Percentiles rank a stretch among this genome's conserved stretches.
These are phyloP conservation scores for Penstemon eatonii DNA, from an alignment of 257 asterid species.

Conservation along the genomic window DNA sequence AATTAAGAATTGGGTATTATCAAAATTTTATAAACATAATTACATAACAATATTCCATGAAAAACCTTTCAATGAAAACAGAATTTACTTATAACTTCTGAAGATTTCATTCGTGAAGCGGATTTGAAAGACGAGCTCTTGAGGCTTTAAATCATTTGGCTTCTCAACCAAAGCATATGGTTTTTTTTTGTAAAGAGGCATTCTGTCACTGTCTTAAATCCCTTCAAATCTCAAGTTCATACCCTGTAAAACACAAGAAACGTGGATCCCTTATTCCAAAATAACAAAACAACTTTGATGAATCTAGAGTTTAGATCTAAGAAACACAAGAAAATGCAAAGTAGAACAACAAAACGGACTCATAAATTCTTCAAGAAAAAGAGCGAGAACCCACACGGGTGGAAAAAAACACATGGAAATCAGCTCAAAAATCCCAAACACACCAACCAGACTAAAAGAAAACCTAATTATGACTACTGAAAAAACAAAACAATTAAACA, in stretches of 20 bases:
- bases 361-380: constrained; percentile 16
- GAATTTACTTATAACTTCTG: constrained; percentile 64
- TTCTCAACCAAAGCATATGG: constrained; percentile 59
- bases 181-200: constrained; percentile 83
- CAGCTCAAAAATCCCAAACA: neutral
- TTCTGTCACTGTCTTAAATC: constrained; percentile 35
- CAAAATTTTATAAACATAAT: constrained; percentile 5
- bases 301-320: constrained; percentile 22
- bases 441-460: neutral
- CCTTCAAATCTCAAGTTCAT: constrained; percentile 40
- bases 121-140: constrained; percentile 74
- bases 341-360: constrained; percentile 28
- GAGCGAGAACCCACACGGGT: constrained; percentile 14
- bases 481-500: constrained; percentile 19
- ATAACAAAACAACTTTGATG: neutral
- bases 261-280: constrained; percentile 31
- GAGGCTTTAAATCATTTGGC: constrained; percentile 79
- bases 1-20: constrained; percentile 25
- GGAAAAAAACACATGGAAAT: no score
- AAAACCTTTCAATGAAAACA: constrained; percentile 24
- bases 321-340: constrained; percentile 19
- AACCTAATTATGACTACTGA: neutral
- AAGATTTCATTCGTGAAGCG: constrained; percentile 87
- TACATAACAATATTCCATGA: neutral
- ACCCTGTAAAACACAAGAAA: constrained; percentile 30